phyloP scores from a whole-genome alignment of 768 basidiomycete genomes.

The Podaxis sp. region DNA sequence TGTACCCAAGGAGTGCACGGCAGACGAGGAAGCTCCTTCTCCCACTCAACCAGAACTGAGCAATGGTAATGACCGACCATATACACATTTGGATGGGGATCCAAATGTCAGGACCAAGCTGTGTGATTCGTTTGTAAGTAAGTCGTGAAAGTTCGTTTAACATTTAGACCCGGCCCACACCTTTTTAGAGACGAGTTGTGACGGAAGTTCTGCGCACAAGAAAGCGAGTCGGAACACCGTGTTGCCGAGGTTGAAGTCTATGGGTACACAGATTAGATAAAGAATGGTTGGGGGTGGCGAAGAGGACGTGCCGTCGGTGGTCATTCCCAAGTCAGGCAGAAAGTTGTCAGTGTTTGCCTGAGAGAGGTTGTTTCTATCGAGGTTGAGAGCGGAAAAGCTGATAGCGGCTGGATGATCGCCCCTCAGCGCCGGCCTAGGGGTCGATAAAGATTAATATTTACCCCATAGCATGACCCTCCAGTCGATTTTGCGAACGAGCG shows the following conservation, averaged over 20 bases:
- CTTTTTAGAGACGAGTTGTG: slow-evolving; percentile 60
- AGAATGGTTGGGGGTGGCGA: neutral
- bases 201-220: slow-evolving; percentile 58
- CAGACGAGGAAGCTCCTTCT: slow-evolving; percentile 47
- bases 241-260: slow-evolving; percentile 59
- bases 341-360: slow-evolving; percentile 63
- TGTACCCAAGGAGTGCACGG: slow-evolving; percentile 39
- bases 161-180: slow-evolving; percentile 27
- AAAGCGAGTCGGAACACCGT: slow-evolving; percentile 52
- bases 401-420: slow-evolving; percentile 37
- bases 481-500: slow-evolving; percentile 54
- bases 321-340: slow-evolving; percentile 53
- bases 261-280: neutral
- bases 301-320: slow-evolving; percentile 38
- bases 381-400: slow-evolving; percentile 56
- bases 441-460: slow-evolving; percentile 3
- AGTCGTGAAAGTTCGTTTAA: neutral
- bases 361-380: slow-evolving; percentile 52
- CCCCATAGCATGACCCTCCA: slow-evolving; percentile 60
- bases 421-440: neutral
- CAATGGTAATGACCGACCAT: slow-evolving; percentile 51
- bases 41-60: slow-evolving; percentile 60
- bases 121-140: neutral
- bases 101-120: slow-evolving; percentile 66
- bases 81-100: slow-evolving; percentile 58